Evolutionary conservation across 2,329 filamentous ascomycete species (phyloP).

Genomic region (Beauveria pseudobassiana): DNA sequence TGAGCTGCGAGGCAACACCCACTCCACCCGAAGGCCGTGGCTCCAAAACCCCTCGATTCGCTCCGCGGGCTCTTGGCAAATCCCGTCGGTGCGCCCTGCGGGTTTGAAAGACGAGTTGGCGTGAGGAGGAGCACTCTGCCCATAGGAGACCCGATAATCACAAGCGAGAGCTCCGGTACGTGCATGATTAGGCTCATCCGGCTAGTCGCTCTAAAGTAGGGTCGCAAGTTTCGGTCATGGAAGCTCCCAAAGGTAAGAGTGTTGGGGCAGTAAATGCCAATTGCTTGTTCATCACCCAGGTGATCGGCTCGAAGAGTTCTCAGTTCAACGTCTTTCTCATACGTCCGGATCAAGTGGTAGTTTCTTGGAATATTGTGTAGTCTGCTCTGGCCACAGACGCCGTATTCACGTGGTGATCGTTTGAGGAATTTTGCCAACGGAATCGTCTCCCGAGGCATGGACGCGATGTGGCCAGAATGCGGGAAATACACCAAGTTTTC

Average conservation of each 20-base stretch:
- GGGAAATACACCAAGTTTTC: slow-evolving; percentile 29
- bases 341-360: slow-evolving; percentile 39
- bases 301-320: slow-evolving; percentile 22
- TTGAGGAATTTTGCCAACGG: slow-evolving; percentile 18
- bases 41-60: slow-evolving; percentile 21
- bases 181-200: slow-evolving; percentile 52
- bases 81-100: slow-evolving; percentile 14
- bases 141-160: slow-evolving; percentile 58
- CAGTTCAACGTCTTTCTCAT: slow-evolving; percentile 42
- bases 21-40: slow-evolving; percentile 46
- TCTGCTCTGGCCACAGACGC: neutral
- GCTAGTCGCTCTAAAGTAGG: slow-evolving; percentile 27
- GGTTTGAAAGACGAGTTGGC: slow-evolving; percentile 26
- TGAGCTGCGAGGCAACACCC: slow-evolving; percentile 37
- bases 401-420: neutral
- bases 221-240: slow-evolving; percentile 15
- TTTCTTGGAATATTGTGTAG: slow-evolving; percentile 12
- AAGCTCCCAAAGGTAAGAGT: slow-evolving; percentile 21
- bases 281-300: slow-evolving; percentile 18
- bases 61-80: slow-evolving; percentile 10
- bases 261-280: slow-evolving; percentile 25
- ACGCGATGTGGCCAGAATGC: slow-evolving; percentile 20
- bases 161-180: slow-evolving; percentile 62
- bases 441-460: slow-evolving; percentile 13
- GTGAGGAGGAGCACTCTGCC: slow-evolving; percentile 61